phyloP scores from a whole-genome alignment of 2,329 filamentous ascomycete species.

The Dactylellina haptotyla region DNA sequence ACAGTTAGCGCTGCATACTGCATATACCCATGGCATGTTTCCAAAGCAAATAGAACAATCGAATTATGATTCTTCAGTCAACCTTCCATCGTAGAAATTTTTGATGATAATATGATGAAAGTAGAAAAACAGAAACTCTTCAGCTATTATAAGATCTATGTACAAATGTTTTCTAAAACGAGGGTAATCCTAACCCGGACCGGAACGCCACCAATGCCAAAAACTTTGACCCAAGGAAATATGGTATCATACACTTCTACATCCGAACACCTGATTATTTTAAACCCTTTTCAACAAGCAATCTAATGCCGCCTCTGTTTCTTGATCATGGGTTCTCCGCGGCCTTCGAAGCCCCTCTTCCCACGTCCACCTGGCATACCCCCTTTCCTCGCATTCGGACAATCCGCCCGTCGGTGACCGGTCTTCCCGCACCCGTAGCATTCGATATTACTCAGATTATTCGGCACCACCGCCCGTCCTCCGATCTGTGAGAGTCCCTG shows the following conservation, averaged over 20 bases:
- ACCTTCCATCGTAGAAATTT: neutral
- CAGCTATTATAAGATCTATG: neutral
- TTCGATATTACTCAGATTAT: neutral
- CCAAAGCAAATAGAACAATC: neutral
- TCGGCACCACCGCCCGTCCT: neutral
- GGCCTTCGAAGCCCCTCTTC: slow-evolving; percentile 8
- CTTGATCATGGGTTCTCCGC: slow-evolving; percentile 19
- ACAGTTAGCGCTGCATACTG: slow-evolving; percentile 29
- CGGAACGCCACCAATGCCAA: neutral
- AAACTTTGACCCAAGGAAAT: neutral
- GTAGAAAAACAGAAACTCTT: neutral
- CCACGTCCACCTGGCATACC: neutral
- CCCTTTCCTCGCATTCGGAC: slow-evolving; percentile 1
- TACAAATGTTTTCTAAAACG: neutral
- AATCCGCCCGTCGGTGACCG: slow-evolving; percentile 34
- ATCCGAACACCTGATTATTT: too few species aligned
- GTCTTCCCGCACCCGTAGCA: slow-evolving; percentile 24
- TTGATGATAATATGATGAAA: neutral
- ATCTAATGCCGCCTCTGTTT: slow-evolving; percentile 28
- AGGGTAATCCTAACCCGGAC: too few species aligned
- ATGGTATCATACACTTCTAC: slow-evolving; percentile 22
- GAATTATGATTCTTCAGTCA: neutral
- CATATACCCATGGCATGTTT: slow-evolving; percentile 32
- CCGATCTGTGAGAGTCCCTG: slow-evolving; percentile 32
- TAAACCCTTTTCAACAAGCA: too few species aligned